Conservation (phyloP, 352 stramenopile species). For the Hyaloperonospora brassicae region DNA sequence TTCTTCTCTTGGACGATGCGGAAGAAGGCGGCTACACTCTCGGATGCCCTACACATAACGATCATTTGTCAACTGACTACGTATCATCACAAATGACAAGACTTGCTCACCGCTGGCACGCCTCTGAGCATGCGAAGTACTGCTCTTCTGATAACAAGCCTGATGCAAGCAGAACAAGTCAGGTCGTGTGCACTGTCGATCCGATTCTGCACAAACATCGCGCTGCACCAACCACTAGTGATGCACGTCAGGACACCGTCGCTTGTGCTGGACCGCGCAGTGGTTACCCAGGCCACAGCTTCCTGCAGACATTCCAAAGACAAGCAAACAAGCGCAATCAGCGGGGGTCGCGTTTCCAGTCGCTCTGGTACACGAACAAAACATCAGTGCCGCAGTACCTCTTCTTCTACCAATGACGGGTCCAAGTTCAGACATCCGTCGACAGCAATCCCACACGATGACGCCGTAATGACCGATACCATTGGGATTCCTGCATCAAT, state of each 20-base stretch:
- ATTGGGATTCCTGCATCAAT: conserved; percentile 80
- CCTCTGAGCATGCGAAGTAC: conserved; percentile 78
- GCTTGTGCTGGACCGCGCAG: conserved; percentile 51
- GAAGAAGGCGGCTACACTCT: conserved; percentile 68
- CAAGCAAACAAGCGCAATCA: conserved; percentile 1
- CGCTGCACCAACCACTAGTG: conserved; percentile 43
- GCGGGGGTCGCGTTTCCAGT: not conserved
- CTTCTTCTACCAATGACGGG: conserved; percentile 57
- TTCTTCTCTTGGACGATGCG: conserved; percentile 77
- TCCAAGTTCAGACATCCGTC: conserved; percentile 67
- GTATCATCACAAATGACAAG: not conserved
- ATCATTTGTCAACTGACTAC: conserved; percentile 1
- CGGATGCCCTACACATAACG: conserved; percentile 36
- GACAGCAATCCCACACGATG: conserved; percentile 54
- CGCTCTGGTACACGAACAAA: not conserved
- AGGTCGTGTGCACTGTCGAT: not conserved
- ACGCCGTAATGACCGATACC: conserved; percentile 55
- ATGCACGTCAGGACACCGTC: conserved; percentile 72
- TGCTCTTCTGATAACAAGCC: conserved; percentile 67
- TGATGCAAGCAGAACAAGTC: conserved; percentile 12
- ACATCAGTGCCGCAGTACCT: conserved; percentile 29
- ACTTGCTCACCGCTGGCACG: conserved; percentile 48
- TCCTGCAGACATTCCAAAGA: conserved; percentile 23
- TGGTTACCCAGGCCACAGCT: conserved; percentile 55
- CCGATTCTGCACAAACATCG: not conserved